These are phyloP conservation scores for Trichoderma aggressivum DNA, from an alignment of 2,329 filamentous ascomycete genomes.

Conservation along the genomic window DNA sequence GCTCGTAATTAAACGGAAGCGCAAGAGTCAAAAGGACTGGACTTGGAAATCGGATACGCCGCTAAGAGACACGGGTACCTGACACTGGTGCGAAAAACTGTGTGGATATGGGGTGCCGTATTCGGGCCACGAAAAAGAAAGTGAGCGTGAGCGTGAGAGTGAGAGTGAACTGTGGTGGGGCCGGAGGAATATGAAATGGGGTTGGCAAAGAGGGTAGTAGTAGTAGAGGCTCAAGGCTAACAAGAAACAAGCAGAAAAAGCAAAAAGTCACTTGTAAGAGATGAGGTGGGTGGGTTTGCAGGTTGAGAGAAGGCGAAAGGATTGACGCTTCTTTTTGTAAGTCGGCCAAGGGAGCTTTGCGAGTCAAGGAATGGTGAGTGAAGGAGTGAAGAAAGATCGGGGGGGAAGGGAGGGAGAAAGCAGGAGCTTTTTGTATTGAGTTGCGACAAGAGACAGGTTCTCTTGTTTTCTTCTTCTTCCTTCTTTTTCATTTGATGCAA, in stretches of 20 bases:
- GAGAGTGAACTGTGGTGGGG: background rate
- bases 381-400: background rate
- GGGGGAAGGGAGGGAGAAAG: background rate
- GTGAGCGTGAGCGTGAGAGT: constrained; percentile 7
- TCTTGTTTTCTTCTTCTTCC: background rate
- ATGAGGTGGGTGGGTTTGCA: background rate
- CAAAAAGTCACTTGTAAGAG: background rate
- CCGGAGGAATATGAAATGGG: background rate
- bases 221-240: background rate
- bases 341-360: background rate
- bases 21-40: background rate
- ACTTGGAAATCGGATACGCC: constrained; percentile 17
- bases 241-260: background rate
- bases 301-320: background rate
- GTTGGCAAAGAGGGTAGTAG: background rate
- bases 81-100: constrained; percentile 19
- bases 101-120: constrained; percentile 21
- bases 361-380: background rate
- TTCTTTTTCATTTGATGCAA: background rate
- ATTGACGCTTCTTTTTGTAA: background rate
- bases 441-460: background rate
- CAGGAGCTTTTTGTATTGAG: constrained; percentile 4
- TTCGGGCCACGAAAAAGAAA: background rate
- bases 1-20: constrained; percentile 15
- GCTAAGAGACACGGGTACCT: constrained; percentile 25